Percentiles rank a stretch among this genome's conserved stretches.
phyloP scores from a whole-genome alignment of 148 eudicot genomes.

The Amaranthus palmeri region DNA sequence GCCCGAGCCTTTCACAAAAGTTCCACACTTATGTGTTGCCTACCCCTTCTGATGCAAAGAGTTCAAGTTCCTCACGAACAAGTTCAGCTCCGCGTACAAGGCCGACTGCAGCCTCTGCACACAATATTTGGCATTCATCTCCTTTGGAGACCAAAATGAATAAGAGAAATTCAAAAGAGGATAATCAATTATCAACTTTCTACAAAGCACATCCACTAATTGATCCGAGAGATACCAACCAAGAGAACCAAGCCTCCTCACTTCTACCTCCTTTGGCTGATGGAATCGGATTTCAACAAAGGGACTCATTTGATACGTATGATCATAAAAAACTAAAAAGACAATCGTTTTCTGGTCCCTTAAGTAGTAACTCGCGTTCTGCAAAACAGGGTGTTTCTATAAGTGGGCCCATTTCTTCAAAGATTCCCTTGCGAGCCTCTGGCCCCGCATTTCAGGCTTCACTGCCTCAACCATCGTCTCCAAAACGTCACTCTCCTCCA shows the following conservation, averaged over 20 bases:
- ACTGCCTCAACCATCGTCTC: slow-evolving; percentile 29
- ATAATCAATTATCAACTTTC: slow-evolving; percentile 25
- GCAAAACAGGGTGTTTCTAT: slow-evolving; percentile 38
- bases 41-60: slow-evolving; percentile 74
- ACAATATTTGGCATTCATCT: slow-evolving; percentile 63
- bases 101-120: slow-evolving; percentile 30
- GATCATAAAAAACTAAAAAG: slow-evolving; percentile 56
- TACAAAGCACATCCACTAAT: slow-evolving; percentile 28
- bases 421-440: slow-evolving; percentile 41
- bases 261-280: slow-evolving; percentile 49
- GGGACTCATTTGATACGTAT: slow-evolving; percentile 39
- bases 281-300: slow-evolving; percentile 37
- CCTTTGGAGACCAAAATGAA: slow-evolving; percentile 52
- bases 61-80: slow-evolving; percentile 42
- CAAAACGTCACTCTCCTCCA: slow-evolving; percentile 38
- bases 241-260: slow-evolving; percentile 28
- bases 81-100: slow-evolving; percentile 40
- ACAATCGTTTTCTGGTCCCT: slow-evolving; percentile 84
- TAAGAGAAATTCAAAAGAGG: slow-evolving; percentile 46
- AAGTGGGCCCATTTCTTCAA: slow-evolving; percentile 54
- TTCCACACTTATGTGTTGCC: slow-evolving; percentile 73
- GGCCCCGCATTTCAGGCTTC: slow-evolving; percentile 41
- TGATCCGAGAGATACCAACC: slow-evolving; percentile 34
- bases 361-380: slow-evolving; percentile 55
- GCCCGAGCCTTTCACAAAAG: slow-evolving; percentile 41